Conservation (phyloP, 768 basidiomycete species). For the Rhodotorula taiwanensis region DNA sequence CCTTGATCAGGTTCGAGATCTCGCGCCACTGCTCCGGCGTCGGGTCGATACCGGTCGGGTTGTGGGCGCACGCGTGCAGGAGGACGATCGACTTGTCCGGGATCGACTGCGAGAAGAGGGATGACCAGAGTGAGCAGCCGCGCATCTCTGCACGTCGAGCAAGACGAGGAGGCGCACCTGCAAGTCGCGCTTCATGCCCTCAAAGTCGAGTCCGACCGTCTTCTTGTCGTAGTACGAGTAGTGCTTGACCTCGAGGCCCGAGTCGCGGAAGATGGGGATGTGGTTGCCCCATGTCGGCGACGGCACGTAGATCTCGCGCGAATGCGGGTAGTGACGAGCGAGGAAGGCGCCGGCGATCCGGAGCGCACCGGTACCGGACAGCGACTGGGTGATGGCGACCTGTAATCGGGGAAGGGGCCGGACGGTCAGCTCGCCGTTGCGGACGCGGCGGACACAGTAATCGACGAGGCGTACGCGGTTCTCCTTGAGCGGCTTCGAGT, state of each 20-base stretch:
- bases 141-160: background rate
- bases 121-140: no score
- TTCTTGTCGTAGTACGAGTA: constrained; percentile 92
- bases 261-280: constrained; percentile 80
- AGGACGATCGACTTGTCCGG: constrained; percentile 75
- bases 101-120: constrained; percentile 54
- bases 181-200: constrained; percentile 54
- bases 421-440: background rate
- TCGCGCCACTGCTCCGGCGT: constrained; percentile 75
- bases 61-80: constrained; percentile 91
- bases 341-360: constrained; percentile 85
- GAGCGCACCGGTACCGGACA: constrained; percentile 93
- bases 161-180: constrained; percentile 10
- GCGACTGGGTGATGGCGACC: constrained; percentile 66
- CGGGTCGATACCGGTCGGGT: constrained; percentile 93
- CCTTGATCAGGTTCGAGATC: constrained; percentile 61
- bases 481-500: constrained; percentile 64
- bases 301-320: constrained; percentile 72
- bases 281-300: constrained; percentile 96
- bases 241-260: constrained; percentile 73
- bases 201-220: constrained; percentile 78
- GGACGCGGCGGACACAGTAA: background rate
- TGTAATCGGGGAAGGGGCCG: constrained; percentile 5
- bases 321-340: constrained; percentile 66
- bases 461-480: constrained; percentile 53